These are phyloP conservation scores for Macaranga tanarius DNA, from an alignment of 441 rosid species.

Conservation along the genomic window DNA sequence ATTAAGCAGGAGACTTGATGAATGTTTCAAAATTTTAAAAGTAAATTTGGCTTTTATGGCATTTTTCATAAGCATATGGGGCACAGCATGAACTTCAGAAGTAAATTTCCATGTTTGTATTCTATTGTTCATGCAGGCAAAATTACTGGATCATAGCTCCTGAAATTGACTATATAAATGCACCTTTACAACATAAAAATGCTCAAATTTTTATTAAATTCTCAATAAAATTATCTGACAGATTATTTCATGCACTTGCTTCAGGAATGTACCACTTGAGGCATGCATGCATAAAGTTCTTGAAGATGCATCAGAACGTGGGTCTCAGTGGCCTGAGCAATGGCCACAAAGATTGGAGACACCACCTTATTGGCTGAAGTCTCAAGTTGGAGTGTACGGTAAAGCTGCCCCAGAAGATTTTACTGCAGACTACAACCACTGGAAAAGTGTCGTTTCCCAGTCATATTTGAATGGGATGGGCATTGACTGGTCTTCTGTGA, in stretches of 20 bases:
- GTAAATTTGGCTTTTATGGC: neutral
- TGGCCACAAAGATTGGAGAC: slow-evolving; percentile 84
- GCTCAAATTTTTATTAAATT: neutral
- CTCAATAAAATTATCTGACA: neutral
- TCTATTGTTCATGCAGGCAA: neutral
- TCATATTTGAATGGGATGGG: slow-evolving; percentile 80
- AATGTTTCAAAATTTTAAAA: neutral
- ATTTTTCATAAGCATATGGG: neutral
- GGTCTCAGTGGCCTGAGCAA: slow-evolving; percentile 89
- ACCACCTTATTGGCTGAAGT: slow-evolving; percentile 75
- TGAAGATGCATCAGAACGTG: slow-evolving; percentile 52
- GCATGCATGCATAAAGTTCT: slow-evolving; percentile 88
- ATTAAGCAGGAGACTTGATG: neutral
- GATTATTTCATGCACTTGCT: slow-evolving; percentile 6
- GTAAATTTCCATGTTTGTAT: slow-evolving; percentile 1
- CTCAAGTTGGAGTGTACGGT: slow-evolving; percentile 87
- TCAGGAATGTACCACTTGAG: slow-evolving; percentile 84
- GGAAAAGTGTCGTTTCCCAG: slow-evolving; percentile 83
- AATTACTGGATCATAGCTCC: neutral
- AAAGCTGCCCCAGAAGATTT: slow-evolving; percentile 90
- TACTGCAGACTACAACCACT: slow-evolving; percentile 63
- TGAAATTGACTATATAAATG: neutral
- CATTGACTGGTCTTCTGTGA: slow-evolving; percentile 74
- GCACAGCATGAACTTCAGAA: neutral
- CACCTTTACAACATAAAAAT: neutral